phyloP scores from a whole-genome alignment of 345 rosid genomes.

The Cardamine chenopodiifolia region DNA sequence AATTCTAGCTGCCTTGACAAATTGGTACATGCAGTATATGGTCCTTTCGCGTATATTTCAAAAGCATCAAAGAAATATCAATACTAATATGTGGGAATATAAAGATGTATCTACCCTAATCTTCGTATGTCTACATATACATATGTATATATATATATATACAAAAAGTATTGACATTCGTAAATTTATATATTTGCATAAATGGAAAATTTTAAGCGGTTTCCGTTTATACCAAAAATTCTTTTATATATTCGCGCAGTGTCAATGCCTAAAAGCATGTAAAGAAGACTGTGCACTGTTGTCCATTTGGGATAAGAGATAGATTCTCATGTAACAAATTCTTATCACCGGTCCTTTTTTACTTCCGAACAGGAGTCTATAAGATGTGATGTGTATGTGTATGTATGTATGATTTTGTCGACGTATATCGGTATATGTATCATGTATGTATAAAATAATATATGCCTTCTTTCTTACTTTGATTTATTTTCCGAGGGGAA shows the following conservation, averaged over 20 bases:
- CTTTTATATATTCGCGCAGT: background rate
- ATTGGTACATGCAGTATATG: background rate
- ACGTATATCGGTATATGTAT: background rate
- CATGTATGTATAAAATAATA: background rate
- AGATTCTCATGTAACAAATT: constrained; percentile 31
- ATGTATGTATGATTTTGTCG: background rate
- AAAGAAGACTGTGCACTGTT: constrained; percentile 15
- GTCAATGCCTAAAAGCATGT: constrained; percentile 18
- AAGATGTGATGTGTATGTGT: background rate
- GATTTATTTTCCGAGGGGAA: background rate
- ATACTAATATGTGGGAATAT: background rate
- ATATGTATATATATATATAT: background rate
- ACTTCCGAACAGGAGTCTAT: constrained; percentile 39
- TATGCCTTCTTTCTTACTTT: background rate
- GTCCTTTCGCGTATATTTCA: constrained; percentile 14
- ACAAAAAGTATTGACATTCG: constrained; percentile 30
- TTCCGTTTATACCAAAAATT: too few species aligned
- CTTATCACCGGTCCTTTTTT: constrained; percentile 30
- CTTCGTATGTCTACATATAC: too few species aligned
- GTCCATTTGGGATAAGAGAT: constrained; percentile 35
- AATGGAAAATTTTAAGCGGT: too few species aligned
- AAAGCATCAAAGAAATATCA: constrained; percentile 8
- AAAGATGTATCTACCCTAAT: constrained; percentile 4
- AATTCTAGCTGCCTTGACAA: constrained; percentile 11
- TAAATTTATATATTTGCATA: background rate